A percentile compares a stretch with the other conserved stretches of the same genome.
These are phyloP conservation scores for Cicer cuneatum DNA, from an alignment of 306 rosid species.

Conservation along the genomic window DNA sequence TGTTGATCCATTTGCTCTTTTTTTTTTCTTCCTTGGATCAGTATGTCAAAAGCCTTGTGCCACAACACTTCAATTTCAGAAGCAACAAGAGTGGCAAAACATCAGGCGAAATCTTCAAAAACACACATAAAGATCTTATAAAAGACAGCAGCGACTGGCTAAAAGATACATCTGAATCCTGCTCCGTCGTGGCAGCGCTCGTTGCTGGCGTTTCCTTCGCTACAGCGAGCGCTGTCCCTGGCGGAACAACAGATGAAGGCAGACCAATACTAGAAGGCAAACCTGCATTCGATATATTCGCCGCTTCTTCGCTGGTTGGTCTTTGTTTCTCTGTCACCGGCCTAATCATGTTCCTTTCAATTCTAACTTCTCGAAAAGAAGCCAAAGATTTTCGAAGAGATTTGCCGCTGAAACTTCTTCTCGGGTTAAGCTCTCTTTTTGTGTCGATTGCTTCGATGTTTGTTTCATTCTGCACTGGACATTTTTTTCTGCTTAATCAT, in stretches of 20 bases:
- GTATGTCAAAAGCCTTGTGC: constrained; percentile 45
- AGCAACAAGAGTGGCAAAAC: neutral
- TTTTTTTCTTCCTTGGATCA: constrained; percentile 12
- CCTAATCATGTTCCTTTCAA: no score
- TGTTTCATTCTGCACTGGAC: no score
- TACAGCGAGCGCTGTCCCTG: constrained; percentile 50
- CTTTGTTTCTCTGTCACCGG: no score
- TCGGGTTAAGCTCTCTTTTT: no score
- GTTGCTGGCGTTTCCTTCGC: constrained; percentile 55
- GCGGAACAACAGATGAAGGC: constrained; percentile 45
- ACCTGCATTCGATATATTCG: no score
- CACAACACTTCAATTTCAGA: constrained; percentile 26
- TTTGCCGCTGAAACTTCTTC: no score
- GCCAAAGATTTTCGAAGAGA: no score
- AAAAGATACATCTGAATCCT: constrained; percentile 48
- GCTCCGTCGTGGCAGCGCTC: constrained; percentile 52
- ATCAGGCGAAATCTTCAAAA: constrained; percentile 16
- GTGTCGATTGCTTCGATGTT: no score
- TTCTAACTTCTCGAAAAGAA: no score
- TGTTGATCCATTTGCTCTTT: no score
- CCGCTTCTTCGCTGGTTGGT: no score
- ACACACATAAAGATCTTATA: constrained; percentile 4
- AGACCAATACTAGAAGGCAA: no score
- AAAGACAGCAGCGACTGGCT: constrained; percentile 44
- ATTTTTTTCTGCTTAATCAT: constrained; percentile 49